Evolutionary conservation across 371 early-diverging fungal species (phyloP), one percentile per base, ranked within the genome.

Genomic region (Actinomucor elegans): DNA sequence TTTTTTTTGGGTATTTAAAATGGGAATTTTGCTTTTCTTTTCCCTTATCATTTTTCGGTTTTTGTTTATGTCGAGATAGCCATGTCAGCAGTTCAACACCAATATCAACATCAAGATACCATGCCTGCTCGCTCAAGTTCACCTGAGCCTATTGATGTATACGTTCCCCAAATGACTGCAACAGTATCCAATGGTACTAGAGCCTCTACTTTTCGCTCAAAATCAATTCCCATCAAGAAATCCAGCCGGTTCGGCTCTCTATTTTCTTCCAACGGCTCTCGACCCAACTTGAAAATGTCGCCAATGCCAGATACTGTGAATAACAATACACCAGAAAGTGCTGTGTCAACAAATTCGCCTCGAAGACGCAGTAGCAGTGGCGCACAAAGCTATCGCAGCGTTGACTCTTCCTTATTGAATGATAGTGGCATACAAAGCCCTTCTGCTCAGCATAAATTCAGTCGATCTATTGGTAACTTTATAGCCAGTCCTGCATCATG

Each of bases 401-500:
- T 54, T 4, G 49, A 34, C 4, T 36, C 43, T n/a, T n/a, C 28
- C 6, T 21, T 15, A 9, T 21, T 38, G 3, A 40, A 5, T 5
- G 7, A 14, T 46, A 31, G 29, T 20, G 27, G 18, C 1, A 27
- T 42, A 32, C 41, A 20, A n/a, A 18, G 27, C 0, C 33, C 46
- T 0, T 18, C 18, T 15, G 48, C 28, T 8, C 34, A 29, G 14
- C 42, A 53, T 29, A 45, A 38, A 11, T 15, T 61, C 6, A 23
- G 62, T 12, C 40, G 47, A 45, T 61, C 62, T 3, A 52, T 61
- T 41, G 44, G 62, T 18, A 44, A 36, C 11, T 52, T 61, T 4
- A 52, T 61, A 17, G 12, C 52, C 5, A 61, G 48, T 32, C 62
- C 62, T 26, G 57, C 57, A 26, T 52, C 56, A 4, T 61, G 62